Conservation (phyloP, 345 rosid genomes). For the Eucalyptus sp. region DNA sequence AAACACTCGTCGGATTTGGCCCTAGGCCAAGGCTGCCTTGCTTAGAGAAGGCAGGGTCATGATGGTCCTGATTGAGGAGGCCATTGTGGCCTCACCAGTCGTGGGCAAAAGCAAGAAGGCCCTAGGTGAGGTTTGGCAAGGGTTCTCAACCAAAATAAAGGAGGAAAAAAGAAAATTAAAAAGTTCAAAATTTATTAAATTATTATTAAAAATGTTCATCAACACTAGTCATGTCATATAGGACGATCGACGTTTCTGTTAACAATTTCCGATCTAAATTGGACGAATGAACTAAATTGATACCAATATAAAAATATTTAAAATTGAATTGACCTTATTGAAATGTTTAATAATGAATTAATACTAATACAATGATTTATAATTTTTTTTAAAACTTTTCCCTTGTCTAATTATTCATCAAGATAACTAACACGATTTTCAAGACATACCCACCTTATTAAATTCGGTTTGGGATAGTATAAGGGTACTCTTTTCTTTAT, state of each 20-base stretch:
- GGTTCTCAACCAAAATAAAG: rapidly evolving
- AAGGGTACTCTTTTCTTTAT: too few species aligned
- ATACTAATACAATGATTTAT: too few species aligned
- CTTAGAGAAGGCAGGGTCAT: rapidly evolving
- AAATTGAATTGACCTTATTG: rapidly evolving
- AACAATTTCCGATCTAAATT: rapidly evolving
- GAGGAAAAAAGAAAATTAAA: too few species aligned
- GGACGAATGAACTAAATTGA: rapidly evolving
- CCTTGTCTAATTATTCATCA: background rate
- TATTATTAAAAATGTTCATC: too few species aligned
- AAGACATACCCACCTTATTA: rapidly evolving
- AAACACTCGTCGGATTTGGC: rapidly evolving
- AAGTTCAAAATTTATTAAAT: background rate
- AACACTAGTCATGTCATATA: rapidly evolving
- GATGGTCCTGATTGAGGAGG: too few species aligned
- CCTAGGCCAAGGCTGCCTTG: too few species aligned
- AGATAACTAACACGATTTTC: background rate
- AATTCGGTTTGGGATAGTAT: background rate
- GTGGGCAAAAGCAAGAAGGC: background rate
- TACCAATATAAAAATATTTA: background rate
- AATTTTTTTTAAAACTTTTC: too few species aligned
- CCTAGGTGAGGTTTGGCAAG: background rate
- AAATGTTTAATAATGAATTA: background rate
- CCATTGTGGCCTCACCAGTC: too few species aligned
- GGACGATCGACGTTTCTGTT: rapidly evolving